phyloP scores from a whole-genome alignment of 2,329 filamentous ascomycete species.

The Helotiales sp. region DNA sequence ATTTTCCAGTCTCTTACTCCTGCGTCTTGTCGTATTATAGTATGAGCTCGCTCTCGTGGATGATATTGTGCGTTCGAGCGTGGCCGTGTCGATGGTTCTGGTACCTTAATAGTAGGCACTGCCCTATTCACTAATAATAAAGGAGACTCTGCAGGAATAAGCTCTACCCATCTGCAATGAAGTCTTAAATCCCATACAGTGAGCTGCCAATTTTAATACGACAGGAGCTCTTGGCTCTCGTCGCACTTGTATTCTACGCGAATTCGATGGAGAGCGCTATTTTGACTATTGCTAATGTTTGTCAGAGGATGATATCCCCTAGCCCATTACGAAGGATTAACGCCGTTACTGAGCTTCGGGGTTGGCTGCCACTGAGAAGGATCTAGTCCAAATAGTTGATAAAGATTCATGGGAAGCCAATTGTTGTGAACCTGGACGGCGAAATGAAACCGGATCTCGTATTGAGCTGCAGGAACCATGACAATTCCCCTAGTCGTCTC shows the following conservation, averaged over 20 bases:
- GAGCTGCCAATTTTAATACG: background rate
- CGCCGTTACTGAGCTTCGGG: background rate
- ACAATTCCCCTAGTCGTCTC: background rate
- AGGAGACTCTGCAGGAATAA: background rate
- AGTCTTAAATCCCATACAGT: background rate
- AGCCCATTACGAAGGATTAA: conserved; percentile 1
- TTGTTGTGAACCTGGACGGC: background rate
- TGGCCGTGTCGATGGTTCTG: background rate
- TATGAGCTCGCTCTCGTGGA: background rate
- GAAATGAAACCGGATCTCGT: conserved; percentile 1
- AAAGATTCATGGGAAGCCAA: conserved; percentile 1
- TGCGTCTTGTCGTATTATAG: background rate
- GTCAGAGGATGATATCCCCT: conserved; percentile 1
- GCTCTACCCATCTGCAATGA: background rate
- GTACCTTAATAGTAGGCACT: conserved; percentile 2
- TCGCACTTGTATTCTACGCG: background rate
- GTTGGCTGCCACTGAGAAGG: conserved; percentile 1
- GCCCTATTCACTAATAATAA: background rate
- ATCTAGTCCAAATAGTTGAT: conserved; percentile 4
- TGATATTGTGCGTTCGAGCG: background rate
- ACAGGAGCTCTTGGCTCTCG: background rate
- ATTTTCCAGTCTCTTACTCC: conserved; percentile 1
- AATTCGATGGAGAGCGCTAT: background rate
- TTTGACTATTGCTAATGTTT: background rate
- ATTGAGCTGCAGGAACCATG: background rate